Percentiles rank a stretch among this genome's conserved stretches.
Evolutionary conservation across 2,329 filamentous ascomycete genomes (phyloP).

Genomic region (Mycosphaerella arachidis): DNA sequence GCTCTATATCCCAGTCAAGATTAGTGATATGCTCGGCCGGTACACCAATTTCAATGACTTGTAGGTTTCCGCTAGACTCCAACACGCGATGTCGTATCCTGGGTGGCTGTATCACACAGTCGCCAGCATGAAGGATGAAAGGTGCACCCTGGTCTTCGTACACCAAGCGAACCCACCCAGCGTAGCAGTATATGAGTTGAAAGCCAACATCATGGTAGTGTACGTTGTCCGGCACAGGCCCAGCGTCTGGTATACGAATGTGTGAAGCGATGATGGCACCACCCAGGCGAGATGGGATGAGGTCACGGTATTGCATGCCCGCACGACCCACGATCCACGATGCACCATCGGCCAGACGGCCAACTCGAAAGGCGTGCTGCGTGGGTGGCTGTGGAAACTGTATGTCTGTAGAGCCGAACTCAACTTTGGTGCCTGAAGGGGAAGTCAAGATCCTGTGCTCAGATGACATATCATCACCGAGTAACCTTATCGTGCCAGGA

Average conservation of each 20-base stretch:
- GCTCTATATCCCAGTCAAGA: slow-evolving; percentile 9
- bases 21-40: slow-evolving; percentile 15
- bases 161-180: slow-evolving; percentile 12
- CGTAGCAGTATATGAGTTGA: slow-evolving; percentile 15
- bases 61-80: slow-evolving; percentile 8
- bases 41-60: slow-evolving; percentile 15
- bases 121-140: slow-evolving; percentile 12
- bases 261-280: slow-evolving; percentile 18
- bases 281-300: slow-evolving; percentile 12
- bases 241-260: slow-evolving; percentile 13
- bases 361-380: slow-evolving; percentile 6
- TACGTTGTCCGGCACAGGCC: slow-evolving; percentile 12
- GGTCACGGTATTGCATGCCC: slow-evolving; percentile 15
- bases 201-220: slow-evolving; percentile 14
- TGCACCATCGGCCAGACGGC: slow-evolving; percentile 9
- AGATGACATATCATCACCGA: neutral
- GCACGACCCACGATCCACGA: slow-evolving; percentile 13
- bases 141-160: slow-evolving; percentile 16
- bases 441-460: neutral
- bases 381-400: slow-evolving; percentile 6
- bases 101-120: slow-evolving; percentile 16
- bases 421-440: slow-evolving; percentile 10
- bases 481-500: slow-evolving; percentile 6
- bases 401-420: slow-evolving; percentile 5
- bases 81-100: slow-evolving; percentile 14